These are phyloP conservation scores for Heritiera fomes DNA, from an alignment of 345 rosid species.

Conservation along the genomic window DNA sequence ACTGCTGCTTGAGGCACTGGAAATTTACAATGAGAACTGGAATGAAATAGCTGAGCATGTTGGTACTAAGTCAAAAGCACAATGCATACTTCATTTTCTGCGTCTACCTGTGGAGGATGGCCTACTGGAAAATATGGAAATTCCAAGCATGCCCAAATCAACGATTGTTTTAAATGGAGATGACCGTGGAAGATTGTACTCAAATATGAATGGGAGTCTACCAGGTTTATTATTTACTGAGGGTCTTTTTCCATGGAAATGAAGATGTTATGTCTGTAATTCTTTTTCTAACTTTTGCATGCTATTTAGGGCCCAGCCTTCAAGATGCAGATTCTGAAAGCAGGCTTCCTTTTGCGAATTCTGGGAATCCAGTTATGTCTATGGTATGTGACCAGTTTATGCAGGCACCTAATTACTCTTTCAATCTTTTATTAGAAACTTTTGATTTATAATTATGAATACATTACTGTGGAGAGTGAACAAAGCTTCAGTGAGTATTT, in stretches of 20 bases:
- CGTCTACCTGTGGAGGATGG: constrained; percentile 89
- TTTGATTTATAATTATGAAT: neutral
- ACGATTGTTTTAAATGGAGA: constrained; percentile 50
- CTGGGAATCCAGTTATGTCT: constrained; percentile 92
- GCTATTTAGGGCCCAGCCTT: constrained; percentile 42
- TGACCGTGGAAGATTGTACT: constrained; percentile 40
- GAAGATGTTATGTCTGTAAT: neutral
- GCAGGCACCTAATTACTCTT: neutral
- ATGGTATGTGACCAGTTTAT: constrained; percentile 53
- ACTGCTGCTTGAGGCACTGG: constrained; percentile 91
- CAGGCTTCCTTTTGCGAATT: constrained; percentile 82
- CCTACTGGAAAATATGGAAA: constrained; percentile 76
- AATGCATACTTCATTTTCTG: constrained; percentile 90
- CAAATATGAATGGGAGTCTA: constrained; percentile 56
- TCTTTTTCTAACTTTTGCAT: constrained; percentile 10
- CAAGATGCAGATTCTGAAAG: constrained; percentile 62
- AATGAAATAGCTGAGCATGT: constrained; percentile 91
- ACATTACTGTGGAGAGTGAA: neutral
- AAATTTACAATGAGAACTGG: constrained; percentile 85
- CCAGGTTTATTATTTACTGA: constrained; percentile 43
- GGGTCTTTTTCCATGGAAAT: constrained; percentile 6
- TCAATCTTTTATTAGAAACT: constrained; percentile 2
- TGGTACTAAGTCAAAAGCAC: constrained; percentile 93
- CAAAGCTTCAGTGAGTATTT: neutral
- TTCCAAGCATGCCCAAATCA: constrained; percentile 53